Conservation (phyloP, 1,139 yeast genomes). For the Zygoascus hellenicus region DNA sequence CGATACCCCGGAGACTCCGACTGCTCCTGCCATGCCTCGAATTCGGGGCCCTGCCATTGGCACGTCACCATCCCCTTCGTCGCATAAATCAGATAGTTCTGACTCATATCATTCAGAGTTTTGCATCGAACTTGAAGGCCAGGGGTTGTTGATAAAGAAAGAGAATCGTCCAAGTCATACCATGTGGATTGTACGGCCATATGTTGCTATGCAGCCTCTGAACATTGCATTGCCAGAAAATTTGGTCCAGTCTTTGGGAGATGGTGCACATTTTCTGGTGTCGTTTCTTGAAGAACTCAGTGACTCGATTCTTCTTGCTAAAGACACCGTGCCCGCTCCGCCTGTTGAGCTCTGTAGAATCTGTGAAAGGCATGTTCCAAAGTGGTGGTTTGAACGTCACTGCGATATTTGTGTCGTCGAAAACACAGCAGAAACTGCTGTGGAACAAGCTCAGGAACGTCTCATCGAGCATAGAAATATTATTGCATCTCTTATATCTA, state of each 20-base stretch:
- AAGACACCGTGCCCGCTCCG: constrained; percentile 70
- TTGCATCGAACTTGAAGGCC: constrained; percentile 74
- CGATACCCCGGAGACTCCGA: not conserved
- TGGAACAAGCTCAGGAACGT: constrained; percentile 73
- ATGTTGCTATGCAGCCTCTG: constrained; percentile 51
- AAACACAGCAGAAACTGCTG: constrained; percentile 73
- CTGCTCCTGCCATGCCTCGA: not conserved
- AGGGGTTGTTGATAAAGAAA: constrained; percentile 86
- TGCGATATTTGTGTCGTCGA: constrained; percentile 83
- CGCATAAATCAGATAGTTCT: not conserved
- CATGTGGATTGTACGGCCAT: constrained; percentile 90
- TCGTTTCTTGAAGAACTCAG: constrained; percentile 62
- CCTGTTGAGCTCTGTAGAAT: constrained; percentile 79
- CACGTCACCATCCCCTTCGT: not conserved
- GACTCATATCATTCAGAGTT: constrained; percentile 10
- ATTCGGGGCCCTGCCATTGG: too few species aligned
- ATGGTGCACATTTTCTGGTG: constrained; percentile 81
- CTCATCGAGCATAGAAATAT: constrained; percentile 65
- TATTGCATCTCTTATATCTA: constrained; percentile 33
- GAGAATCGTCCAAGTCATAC: constrained; percentile 67
- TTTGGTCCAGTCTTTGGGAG: constrained; percentile 69
- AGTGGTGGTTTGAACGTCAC: constrained; percentile 95
- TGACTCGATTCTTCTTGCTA: constrained; percentile 45
- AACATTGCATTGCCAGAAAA: constrained; percentile 62
- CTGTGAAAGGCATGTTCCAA: constrained; percentile 87